Evolutionary conservation across 2,329 filamentous ascomycete species (phyloP), one percentile per base, ranked within the genome.

Genomic region (Claviceps spartinae): DNA sequence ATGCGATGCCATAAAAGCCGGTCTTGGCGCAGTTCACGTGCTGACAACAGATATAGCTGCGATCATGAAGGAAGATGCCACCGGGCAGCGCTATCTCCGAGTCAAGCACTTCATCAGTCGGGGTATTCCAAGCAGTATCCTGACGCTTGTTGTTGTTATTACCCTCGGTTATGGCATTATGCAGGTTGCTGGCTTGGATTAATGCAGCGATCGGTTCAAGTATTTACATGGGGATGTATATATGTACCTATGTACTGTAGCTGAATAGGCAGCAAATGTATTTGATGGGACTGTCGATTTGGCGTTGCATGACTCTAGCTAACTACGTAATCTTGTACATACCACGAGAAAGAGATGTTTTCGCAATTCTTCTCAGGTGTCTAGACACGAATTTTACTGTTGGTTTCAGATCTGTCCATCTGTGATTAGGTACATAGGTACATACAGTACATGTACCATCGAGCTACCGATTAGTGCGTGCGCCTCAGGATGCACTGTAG

Each of bases 21-120:
- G 24, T 30, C n/a, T 20, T 22, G 18, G 18, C 8, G 46, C 37
- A 36, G 46, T 30, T 30, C 9, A 13, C 30, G 41, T 43, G 48
- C 62, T 67, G 54, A 65, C 55, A 18, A 47, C 8, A 8, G 42
- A 7, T 44, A 16, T 49, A 94, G 88, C 93, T 63, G 93, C 93
- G 4, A 97, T 98, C 62, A 97, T 98, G 93, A 97, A 97, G 76
- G 93, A 98, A 70, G 91, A 98, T 61, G 79, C 87, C 0, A 94
- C 90, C 0, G 93, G 93, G 8, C 88, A 95, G 65, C 78, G 93
- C 52, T 98, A 98, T 64, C 77, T 98, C 51, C 77, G 85, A 54
- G 94, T 98, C 50, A 86, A 86, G 64, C 93, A 98, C 66, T 98
- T 98, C 68, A 84, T 98, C 62, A 94, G 86, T 49, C 76, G 90